Conservation (phyloP, 805 yeast species). For the Zygosaccharomyces kombuchaensis region DNA sequence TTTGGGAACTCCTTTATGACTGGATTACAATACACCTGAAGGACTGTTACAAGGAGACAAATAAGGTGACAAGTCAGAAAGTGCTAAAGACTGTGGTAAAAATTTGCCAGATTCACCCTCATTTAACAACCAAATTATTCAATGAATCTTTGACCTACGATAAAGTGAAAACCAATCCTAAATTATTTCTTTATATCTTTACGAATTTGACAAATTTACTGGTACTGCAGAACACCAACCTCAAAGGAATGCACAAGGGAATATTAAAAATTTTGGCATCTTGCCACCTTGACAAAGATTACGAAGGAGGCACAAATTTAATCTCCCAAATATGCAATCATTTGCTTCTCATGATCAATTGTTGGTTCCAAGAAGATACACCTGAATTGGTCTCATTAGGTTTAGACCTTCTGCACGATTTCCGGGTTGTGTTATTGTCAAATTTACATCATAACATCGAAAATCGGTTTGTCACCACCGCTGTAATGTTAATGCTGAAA, state of each 20-base stretch:
- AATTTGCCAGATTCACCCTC: conserved; percentile 13
- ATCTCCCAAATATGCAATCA: conserved; percentile 13
- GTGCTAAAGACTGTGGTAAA: conserved; percentile 8
- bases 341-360: conserved; percentile 15
- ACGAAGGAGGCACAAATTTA: neutral
- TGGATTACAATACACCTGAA: conserved; percentile 19
- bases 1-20: conserved; percentile 14
- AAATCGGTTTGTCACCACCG: conserved; percentile 14
- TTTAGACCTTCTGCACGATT: conserved; percentile 14
- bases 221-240: neutral
- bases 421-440: conserved; percentile 14
- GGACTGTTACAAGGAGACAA: conserved; percentile 14
- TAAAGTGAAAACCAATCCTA: conserved; percentile 14
- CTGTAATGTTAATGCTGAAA: conserved; percentile 11
- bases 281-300: conserved; percentile 16
- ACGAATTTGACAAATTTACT: conserved; percentile 11
- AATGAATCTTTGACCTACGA: conserved; percentile 17
- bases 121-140: conserved; percentile 5
- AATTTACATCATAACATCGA: conserved; percentile 13
- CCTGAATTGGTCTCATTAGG: conserved; percentile 2
- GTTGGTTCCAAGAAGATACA: conserved; percentile 12
- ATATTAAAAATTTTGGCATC: conserved; percentile 16
- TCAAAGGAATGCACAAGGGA: conserved; percentile 7
- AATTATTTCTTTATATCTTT: conserved; percentile 13
- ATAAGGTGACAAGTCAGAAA: neutral